These are phyloP conservation scores for Parastagonospora nodorum DNA, from an alignment of 2,329 filamentous ascomycete genomes.

Conservation along the genomic window DNA sequence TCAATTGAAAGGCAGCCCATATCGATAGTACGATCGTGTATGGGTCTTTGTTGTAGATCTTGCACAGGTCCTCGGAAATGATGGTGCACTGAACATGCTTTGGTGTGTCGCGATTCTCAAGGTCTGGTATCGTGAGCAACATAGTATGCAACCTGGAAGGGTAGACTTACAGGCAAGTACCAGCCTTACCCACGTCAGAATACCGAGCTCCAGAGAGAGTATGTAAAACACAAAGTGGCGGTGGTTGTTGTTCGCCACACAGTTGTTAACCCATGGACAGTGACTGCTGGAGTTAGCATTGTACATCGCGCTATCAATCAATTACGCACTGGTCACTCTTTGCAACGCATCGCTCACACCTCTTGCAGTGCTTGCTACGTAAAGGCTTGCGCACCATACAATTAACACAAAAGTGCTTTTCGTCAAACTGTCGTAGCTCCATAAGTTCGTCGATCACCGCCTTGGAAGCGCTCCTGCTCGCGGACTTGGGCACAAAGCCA, in stretches of 20 bases:
- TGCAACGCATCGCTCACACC: constrained; percentile 89
- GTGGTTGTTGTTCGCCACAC: constrained; percentile 93
- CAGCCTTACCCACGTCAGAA: constrained; percentile 73
- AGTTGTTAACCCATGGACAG: constrained; percentile 98
- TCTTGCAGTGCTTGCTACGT: constrained; percentile 92
- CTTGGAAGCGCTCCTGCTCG: constrained; percentile 87
- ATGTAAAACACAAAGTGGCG: constrained; percentile 95
- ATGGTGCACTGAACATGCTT: constrained; percentile 67
- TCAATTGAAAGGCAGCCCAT: constrained; percentile 83
- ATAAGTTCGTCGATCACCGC: constrained; percentile 87
- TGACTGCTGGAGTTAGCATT: constrained; percentile 64
- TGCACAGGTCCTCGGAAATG: constrained; percentile 75
- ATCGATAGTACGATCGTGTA: constrained; percentile 80
- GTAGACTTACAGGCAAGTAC: constrained; percentile 69
- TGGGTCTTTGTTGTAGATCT: constrained; percentile 76
- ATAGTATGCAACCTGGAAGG: not conserved
- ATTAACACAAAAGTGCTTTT: constrained; percentile 87
- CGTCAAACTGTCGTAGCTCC: constrained; percentile 85
- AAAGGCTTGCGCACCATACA: constrained; percentile 95
- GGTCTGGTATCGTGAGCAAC: constrained; percentile 58
- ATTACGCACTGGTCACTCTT: constrained; percentile 89
- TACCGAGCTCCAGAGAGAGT: constrained; percentile 74
- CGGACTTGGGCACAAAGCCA: constrained; percentile 88
- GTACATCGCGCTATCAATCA: not conserved
- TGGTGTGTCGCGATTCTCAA: constrained; percentile 62